Conservation (phyloP, 2,329 filamentous ascomycete species). For the Hymenoscyphus albidus region DNA sequence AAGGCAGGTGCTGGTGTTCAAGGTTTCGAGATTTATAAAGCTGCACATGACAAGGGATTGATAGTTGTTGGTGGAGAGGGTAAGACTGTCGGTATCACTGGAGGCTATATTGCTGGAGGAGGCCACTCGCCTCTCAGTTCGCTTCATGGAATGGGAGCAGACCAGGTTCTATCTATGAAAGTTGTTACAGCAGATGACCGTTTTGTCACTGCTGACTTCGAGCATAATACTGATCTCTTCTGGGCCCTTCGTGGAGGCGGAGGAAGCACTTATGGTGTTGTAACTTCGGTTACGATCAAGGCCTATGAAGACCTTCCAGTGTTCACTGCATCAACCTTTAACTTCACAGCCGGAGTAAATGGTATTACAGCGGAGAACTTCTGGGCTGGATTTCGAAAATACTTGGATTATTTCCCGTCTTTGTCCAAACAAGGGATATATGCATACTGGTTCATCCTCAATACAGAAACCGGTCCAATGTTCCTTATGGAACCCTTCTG, state of each 20-base stretch:
- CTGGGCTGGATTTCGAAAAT: conserved; percentile 50
- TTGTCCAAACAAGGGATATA: conserved; percentile 35
- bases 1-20: conserved; percentile 50
- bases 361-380: conserved; percentile 42
- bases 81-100: conserved; percentile 22
- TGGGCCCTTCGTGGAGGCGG: conserved; percentile 60
- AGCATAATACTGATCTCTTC: conserved; percentile 54
- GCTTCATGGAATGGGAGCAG: conserved; percentile 54
- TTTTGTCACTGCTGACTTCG: conserved; percentile 47
- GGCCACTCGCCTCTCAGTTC: conserved; percentile 55
- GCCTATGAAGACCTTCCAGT: conserved; percentile 43
- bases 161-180: conserved; percentile 56
- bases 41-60: conserved; percentile 43
- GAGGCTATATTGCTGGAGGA: conserved; percentile 57
- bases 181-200: conserved; percentile 50
- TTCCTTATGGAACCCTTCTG: conserved; percentile 35
- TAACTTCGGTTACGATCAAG: conserved; percentile 49
- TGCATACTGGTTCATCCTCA: conserved; percentile 25
- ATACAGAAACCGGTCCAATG: conserved; percentile 34
- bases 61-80: conserved; percentile 51
- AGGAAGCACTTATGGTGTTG: conserved; percentile 52
- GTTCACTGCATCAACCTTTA: conserved; percentile 28
- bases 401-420: conserved; percentile 42
- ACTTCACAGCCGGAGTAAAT: not conserved
- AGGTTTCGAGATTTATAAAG: conserved; percentile 42